Percentiles rank a stretch among this genome's conserved stretches.
Conservation (phyloP, 371 early-diverging fungal species). For the Batkoa obscura region DNA sequence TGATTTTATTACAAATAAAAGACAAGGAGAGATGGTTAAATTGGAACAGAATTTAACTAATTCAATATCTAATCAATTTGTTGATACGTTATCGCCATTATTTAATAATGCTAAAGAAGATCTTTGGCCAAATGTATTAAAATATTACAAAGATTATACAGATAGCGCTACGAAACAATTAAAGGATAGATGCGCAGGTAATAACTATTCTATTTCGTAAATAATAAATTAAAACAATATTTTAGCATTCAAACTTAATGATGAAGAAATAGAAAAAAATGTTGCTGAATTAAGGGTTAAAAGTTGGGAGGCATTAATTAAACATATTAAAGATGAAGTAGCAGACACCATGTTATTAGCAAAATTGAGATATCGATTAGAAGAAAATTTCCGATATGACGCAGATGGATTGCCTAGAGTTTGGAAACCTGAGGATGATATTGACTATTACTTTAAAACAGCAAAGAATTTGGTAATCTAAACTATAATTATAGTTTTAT, state of each 20-base stretch:
- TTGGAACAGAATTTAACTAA: conserved; percentile 44
- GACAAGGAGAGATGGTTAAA: conserved; percentile 58
- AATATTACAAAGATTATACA: conserved; percentile 27
- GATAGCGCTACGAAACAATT: conserved; percentile 22
- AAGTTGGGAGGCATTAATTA: conserved; percentile 52
- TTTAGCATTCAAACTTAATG: conserved; percentile 29
- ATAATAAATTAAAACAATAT: background rate
- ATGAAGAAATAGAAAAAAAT: conserved; percentile 24
- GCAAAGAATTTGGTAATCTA: conserved; percentile 38
- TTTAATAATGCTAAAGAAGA: conserved; percentile 38
- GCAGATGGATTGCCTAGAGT: conserved; percentile 79
- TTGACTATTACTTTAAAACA: conserved; percentile 58
- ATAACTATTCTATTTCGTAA: conserved; percentile 11
- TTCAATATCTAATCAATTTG: conserved; percentile 30
- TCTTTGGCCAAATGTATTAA: conserved; percentile 57
- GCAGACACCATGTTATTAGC: conserved; percentile 57
- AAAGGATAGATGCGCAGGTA: conserved; percentile 17
- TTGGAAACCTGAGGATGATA: conserved; percentile 88
- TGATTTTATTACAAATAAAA: conserved; percentile 37
- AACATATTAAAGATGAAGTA: conserved; percentile 58
- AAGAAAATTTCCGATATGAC: conserved; percentile 84
- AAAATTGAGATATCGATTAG: conserved; percentile 44
- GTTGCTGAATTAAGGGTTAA: conserved; percentile 28
- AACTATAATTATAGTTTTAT: background rate
- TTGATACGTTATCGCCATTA: conserved; percentile 44